Conservation (phyloP, 768 basidiomycete genomes). For the Stropharia rugosoannulata region DNA sequence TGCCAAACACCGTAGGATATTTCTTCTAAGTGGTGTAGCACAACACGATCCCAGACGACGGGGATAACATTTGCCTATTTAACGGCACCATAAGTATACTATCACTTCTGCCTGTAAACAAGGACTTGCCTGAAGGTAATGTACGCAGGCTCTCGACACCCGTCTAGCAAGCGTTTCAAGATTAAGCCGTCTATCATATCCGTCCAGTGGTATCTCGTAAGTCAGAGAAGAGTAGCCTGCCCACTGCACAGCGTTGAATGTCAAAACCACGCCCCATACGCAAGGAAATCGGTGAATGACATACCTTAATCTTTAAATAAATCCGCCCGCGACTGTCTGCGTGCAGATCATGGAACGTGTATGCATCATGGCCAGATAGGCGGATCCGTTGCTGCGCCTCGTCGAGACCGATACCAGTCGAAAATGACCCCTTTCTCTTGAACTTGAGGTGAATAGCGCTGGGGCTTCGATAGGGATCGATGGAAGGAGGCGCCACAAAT, state of each 20-base stretch:
- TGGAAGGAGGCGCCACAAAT: constrained; percentile 34
- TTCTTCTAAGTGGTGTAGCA: constrained; percentile 73
- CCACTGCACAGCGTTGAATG: constrained; percentile 45
- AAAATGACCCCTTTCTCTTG: constrained; percentile 68
- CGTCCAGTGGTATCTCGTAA: constrained; percentile 73
- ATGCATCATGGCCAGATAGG: constrained; percentile 62
- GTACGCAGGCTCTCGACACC: constrained; percentile 68
- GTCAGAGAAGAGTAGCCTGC: constrained; percentile 67
- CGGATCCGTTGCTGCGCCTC: constrained; percentile 68
- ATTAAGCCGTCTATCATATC: constrained; percentile 62
- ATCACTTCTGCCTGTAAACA: neutral
- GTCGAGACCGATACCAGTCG: constrained; percentile 61
- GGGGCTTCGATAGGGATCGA: constrained; percentile 47
- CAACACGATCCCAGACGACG: constrained; percentile 65
- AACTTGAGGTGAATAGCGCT: constrained; percentile 63
- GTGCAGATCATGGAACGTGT: constrained; percentile 62
- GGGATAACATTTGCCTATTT: constrained; percentile 67
- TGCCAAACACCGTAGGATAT: constrained; percentile 69
- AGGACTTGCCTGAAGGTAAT: constrained; percentile 63
- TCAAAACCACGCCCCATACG: constrained; percentile 1
- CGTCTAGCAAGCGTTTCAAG: constrained; percentile 68
- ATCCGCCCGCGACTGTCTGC: constrained; percentile 62
- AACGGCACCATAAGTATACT: constrained; percentile 1
- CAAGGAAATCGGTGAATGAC: constrained; percentile 20
- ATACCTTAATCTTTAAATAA: constrained; percentile 59